Base-by-base conservation (phyloP, 169 alveolate genomes). In the Eimeria zaria region DNA sequence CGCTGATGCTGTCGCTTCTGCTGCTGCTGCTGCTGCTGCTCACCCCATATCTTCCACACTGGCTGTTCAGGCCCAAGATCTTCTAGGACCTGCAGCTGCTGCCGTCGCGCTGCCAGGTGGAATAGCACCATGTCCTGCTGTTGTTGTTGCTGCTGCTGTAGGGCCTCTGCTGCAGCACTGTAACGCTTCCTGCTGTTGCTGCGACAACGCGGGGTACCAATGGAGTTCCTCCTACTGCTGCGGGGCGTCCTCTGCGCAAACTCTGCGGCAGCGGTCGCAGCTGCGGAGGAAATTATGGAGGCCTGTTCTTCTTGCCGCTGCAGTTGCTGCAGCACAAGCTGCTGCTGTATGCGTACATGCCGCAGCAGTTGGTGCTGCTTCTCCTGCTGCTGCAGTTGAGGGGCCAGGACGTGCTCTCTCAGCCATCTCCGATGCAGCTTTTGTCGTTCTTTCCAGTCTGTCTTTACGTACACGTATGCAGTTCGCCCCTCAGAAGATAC, bases 401-500 rank as follows among this genome's bases (percentile, higher is more conserved):
- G 87, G 73, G 87, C 95, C 67, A 55, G 67, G 80, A 74, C 22
- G 58, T 69, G 53, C 80, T 74, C 64, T 51, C 87, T 58, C 44
- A 93, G 94, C 96, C 96, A 93, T 46, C 88, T 89, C 27, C 96
- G 96, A 55, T 93, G 96, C n/a, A 58, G 58, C 69, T 58, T 71
- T 58, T 93, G 89, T 44, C 96, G 41, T 22, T 46, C 95, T n/a
- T 96, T 78, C 99, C 99, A 98, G 97, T 97, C 89, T 48, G 94
- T 88, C 89, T 98, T 98, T 24, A 98, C 98, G 96, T 98, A 98
- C 6, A 98, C 95, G 97, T 97, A 98, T 81, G 99, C 97, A 76
- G 97, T 97, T 6, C 98, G 97, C 39, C 98, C 98, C 87, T 98
- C 99, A 44, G 98, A 98, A 55, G 98, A 97, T 41, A 97, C 98